Evolutionary conservation across 1,284 basidiomycete species (phyloP), one percentile per base, ranked within the genome.

Genomic region (Xerocomus minutiporus): DNA sequence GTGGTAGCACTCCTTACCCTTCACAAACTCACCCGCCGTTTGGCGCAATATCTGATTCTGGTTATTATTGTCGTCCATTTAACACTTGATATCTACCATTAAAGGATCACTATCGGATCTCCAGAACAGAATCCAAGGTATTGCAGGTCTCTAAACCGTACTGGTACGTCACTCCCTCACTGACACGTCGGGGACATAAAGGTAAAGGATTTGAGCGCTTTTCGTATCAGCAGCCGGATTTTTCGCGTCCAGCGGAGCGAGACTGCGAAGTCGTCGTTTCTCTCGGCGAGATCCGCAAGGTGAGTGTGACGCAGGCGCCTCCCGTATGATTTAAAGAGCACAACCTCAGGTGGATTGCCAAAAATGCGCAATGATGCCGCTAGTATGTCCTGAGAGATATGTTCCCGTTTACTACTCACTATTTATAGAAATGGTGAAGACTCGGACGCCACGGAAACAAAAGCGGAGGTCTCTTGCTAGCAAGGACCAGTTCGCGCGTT

Each of bases 401-500:
- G 15, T 26, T 32, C 17, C 12, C 25, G 25, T 40, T 34, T 36
- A 1, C 26, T 29, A 11, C 47, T 55, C 43, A 58, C 29, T 42
- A 23, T 44, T 26, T 36, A 6, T 43, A 59, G 46, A 38, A 35
- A 63, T 56, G 51, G 50, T 20, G 11, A 65, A 61, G 43, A 51
- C 44, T 11, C 61, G 46, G 34, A 51, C 48, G 4, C 44, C 59
- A 46, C 61, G 61, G 35, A 65, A 60, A 52, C 61, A 64, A 28
- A 63, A 60, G 47, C 60, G 58, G 38, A 57, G 38, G 43, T 63
- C 61, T 42, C 51, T 63, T 32, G 57, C 63, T 15, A 54, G 57
- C 48, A 65, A 55, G 49, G 59, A 55, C 20, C 63, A 55, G 34
- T 58, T 65, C 25, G 47, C 59, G 38, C 59, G 61, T 50, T 47